phyloP scores from a whole-genome alignment of 495 filamentous ascomycete species.

The Talaromyces stipitatus region DNA sequence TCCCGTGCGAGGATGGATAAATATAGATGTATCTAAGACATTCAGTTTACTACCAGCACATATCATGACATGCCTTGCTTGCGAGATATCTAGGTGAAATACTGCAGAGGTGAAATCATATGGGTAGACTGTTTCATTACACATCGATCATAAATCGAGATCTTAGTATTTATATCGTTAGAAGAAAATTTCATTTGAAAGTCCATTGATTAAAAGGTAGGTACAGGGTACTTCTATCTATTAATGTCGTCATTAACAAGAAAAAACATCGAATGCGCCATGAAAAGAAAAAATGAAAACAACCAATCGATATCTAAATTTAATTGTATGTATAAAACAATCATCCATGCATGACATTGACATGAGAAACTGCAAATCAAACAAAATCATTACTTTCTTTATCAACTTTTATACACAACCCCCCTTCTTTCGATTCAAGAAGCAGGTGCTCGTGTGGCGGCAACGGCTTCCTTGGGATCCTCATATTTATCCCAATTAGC shows the following conservation, averaged over 20 bases:
- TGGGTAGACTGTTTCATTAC: too few species aligned
- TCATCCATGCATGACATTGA: not conserved
- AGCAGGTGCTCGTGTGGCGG: not conserved
- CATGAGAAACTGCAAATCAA: not conserved
- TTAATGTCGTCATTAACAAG: too few species aligned
- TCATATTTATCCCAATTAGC: constrained; percentile 76
- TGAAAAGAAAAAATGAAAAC: not conserved
- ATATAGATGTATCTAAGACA: not conserved
- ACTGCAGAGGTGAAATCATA: too few species aligned
- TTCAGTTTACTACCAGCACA: not conserved
- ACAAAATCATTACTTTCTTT: constrained; percentile 10
- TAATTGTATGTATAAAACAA: not conserved
- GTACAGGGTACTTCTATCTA: not conserved
- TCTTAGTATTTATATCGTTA: too few species aligned
- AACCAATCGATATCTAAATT: not conserved
- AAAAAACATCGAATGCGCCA: not conserved
- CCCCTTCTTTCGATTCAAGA: constrained; percentile 15
- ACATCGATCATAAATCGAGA: too few species aligned
- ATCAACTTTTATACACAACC: constrained; percentile 12
- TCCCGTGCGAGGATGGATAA: not conserved
- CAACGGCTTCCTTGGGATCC: constrained; percentile 26
- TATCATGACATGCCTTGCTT: not conserved
- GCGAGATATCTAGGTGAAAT: not conserved
- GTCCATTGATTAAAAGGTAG: not conserved
- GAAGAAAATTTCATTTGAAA: too few species aligned